Conservation (phyloP, 768 basidiomycete species). For the Galerina marginata region DNA sequence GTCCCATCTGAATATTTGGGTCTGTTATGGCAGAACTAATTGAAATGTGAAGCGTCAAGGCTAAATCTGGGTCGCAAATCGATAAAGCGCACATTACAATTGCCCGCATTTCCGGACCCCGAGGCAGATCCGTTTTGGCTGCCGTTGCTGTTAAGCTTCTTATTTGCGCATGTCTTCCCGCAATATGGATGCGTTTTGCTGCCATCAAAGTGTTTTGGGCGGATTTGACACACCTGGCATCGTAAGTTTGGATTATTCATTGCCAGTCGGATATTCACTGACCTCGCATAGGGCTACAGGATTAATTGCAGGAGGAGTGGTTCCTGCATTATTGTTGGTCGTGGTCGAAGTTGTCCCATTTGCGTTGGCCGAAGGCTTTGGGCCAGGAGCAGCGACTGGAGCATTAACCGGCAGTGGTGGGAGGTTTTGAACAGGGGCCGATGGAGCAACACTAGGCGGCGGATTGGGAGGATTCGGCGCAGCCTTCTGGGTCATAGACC, state of each 20-base stretch:
- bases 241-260: conserved; percentile 8
- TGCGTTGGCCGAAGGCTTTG: conserved; percentile 31
- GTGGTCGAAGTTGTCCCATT: conserved; percentile 24
- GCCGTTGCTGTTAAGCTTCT: conserved; percentile 37
- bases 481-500: conserved; percentile 34
- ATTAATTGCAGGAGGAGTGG: conserved; percentile 34
- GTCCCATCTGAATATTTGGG: conserved; percentile 66
- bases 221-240: conserved; percentile 55
- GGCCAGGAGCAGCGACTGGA: conserved; percentile 34
- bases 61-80: conserved; percentile 2
- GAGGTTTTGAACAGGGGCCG: conserved; percentile 28
- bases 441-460: conserved; percentile 29
- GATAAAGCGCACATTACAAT: conserved; percentile 53
- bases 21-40: conserved; percentile 61
- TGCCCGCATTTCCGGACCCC: conserved; percentile 36
- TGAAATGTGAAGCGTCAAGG: not conserved
- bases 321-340: conserved; percentile 5
- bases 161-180: conserved; percentile 61
- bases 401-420: conserved; percentile 34
- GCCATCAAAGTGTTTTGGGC: conserved; percentile 63
- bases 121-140: conserved; percentile 24
- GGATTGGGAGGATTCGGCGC: conserved; percentile 24
- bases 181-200: conserved; percentile 62
- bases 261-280: conserved; percentile 22
- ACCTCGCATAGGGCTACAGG: conserved; percentile 57